Conservation (phyloP, 2,329 filamentous ascomycete species). For the Fusarium torreyae region DNA sequence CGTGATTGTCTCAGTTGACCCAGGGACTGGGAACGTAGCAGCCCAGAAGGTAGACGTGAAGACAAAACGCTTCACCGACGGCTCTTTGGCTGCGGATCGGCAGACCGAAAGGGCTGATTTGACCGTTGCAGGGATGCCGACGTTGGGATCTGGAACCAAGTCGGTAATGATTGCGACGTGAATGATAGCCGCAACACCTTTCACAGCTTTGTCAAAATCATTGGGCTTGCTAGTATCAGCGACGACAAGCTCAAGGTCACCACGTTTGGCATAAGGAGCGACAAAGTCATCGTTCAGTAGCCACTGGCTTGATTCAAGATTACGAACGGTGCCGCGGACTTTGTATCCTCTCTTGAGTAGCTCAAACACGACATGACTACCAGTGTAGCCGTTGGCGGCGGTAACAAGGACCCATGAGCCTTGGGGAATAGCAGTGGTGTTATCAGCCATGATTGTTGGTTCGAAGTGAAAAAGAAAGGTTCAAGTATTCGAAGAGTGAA, state of each 20-base stretch:
- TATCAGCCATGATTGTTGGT: neutral
- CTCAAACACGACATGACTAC: slow-evolving; percentile 34
- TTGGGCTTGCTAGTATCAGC: slow-evolving; percentile 30
- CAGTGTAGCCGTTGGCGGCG: slow-evolving; percentile 36
- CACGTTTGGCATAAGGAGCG: slow-evolving; percentile 6
- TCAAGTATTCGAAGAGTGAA: rapidly evolving
- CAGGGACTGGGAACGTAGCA: slow-evolving; percentile 19
- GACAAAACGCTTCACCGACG: slow-evolving; percentile 31
- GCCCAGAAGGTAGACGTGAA: slow-evolving; percentile 45
- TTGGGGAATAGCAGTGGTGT: slow-evolving; percentile 15
- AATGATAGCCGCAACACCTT: slow-evolving; percentile 32
- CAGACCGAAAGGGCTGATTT: slow-evolving; percentile 30
- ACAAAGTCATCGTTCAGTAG: slow-evolving; percentile 23
- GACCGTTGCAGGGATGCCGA: slow-evolving; percentile 29
- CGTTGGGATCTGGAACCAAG: slow-evolving; percentile 32
- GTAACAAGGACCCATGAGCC: slow-evolving; percentile 41
- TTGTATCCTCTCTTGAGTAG: slow-evolving; percentile 38
- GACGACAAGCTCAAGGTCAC: slow-evolving; percentile 27
- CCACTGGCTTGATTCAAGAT: slow-evolving; percentile 29
- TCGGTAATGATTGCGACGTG: slow-evolving; percentile 37
- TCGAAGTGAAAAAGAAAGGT: neutral
- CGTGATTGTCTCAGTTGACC: slow-evolving; percentile 11
- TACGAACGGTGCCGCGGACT: slow-evolving; percentile 36
- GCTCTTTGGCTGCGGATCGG: slow-evolving; percentile 27
- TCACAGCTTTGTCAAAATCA: slow-evolving; percentile 33